Evolutionary conservation across 768 basidiomycete genomes (phyloP).

Genomic region (Cystofilobasidium bisporidii): DNA sequence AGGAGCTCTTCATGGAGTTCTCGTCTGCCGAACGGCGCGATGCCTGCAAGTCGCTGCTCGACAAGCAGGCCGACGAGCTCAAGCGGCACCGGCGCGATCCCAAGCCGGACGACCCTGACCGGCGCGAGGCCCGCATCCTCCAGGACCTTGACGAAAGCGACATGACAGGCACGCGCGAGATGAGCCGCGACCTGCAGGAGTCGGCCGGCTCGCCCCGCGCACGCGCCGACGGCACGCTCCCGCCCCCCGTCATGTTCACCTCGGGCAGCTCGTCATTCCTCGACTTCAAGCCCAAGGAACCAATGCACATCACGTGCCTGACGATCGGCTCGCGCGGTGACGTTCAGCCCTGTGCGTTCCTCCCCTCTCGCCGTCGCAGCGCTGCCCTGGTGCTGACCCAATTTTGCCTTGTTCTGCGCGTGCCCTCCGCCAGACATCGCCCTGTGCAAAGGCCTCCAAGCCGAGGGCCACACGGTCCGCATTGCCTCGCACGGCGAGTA

Average conservation of each 20-base stretch:
- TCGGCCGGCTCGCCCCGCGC: constrained; percentile 31
- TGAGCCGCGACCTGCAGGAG: background rate
- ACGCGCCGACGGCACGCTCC: constrained; percentile 50
- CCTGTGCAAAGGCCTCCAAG: constrained; percentile 61
- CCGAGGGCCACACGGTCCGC: constrained; percentile 73
- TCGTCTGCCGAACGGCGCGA: constrained; percentile 66
- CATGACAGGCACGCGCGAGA: background rate
- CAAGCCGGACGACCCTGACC: constrained; percentile 49
- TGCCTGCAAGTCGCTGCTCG: constrained; percentile 63
- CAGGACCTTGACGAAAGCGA: constrained; percentile 61
- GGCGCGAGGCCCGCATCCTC: constrained; percentile 60
- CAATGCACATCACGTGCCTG: constrained; percentile 82
- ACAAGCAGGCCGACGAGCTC: constrained; percentile 65
- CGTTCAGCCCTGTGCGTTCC: constrained; percentile 72
- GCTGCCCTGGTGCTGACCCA: background rate
- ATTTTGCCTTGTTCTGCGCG: background rate
- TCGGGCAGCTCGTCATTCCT: constrained; percentile 92
- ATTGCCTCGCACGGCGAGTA: constrained; percentile 97
- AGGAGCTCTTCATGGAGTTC: constrained; percentile 97
- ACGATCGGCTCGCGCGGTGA: constrained; percentile 95
- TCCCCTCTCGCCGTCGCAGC: too few relatives aligned
- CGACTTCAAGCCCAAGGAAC: constrained; percentile 81
- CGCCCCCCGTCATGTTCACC: constrained; percentile 83
- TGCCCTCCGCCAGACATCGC: constrained; percentile 53
- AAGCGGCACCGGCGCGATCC: constrained; percentile 33